A percentile compares a stretch with the other conserved stretches of the same genome.
Conservation (phyloP, 1,284 basidiomycete genomes). For the Flammula alnicola region DNA sequence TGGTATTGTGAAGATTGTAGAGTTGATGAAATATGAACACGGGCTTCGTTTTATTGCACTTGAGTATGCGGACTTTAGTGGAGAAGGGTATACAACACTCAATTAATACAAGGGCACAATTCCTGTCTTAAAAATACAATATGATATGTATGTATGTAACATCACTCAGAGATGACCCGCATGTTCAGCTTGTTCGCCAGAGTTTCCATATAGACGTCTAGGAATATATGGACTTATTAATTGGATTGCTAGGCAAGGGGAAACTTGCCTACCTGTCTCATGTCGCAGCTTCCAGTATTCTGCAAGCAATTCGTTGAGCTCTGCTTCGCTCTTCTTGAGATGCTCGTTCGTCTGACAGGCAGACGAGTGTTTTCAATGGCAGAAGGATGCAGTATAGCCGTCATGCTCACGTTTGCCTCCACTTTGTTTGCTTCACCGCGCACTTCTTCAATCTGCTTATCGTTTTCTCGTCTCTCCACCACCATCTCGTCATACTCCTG, state of each 20-base stretch:
- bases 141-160: slow-evolving; percentile 4
- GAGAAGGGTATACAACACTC: slow-evolving; percentile 9
- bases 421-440: slow-evolving; percentile 67
- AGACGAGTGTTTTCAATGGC: background rate
- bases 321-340: slow-evolving; percentile 69
- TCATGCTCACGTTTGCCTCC: slow-evolving; percentile 59
- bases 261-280: slow-evolving; percentile 63
- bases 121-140: slow-evolving; percentile 9
- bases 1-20: slow-evolving; percentile 79
- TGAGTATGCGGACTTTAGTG: slow-evolving; percentile 3
- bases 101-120: slow-evolving; percentile 4
- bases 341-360: slow-evolving; percentile 70
- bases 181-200: slow-evolving; percentile 72
- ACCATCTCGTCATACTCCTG: slow-evolving; percentile 79
- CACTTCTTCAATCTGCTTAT: slow-evolving; percentile 74
- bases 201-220: slow-evolving; percentile 83
- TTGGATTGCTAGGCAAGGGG: background rate
- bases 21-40: slow-evolving; percentile 23
- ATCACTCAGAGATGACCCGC: slow-evolving; percentile 40
- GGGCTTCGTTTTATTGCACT: slow-evolving; percentile 5
- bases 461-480: slow-evolving; percentile 73
- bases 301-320: slow-evolving; percentile 75
- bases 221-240: slow-evolving; percentile 13
- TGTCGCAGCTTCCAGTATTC: slow-evolving; percentile 84
- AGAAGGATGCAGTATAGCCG: background rate